phyloP scores from a whole-genome alignment of 1,139 yeast genomes.

The Nematodospora anomalae region DNA sequence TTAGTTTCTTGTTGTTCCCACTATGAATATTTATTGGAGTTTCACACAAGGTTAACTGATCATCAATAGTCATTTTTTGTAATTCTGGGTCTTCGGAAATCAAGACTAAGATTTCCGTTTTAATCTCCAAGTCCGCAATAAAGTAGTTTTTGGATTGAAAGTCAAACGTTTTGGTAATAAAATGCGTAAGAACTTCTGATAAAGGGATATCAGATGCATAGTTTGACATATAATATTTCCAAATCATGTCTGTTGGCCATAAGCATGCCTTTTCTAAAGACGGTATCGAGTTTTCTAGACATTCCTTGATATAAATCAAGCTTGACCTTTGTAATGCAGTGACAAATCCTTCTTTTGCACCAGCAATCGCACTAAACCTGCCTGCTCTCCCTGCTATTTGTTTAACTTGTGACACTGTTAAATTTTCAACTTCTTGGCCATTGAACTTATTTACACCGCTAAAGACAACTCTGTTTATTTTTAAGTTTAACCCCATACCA shows the following conservation, averaged over 20 bases:
- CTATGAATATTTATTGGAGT: conserved; percentile 52
- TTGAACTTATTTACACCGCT: conserved; percentile 67
- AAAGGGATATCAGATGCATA: conserved; percentile 49
- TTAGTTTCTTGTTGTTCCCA: conserved; percentile 8
- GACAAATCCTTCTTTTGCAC: conserved; percentile 58
- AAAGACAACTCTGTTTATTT: conserved; percentile 78
- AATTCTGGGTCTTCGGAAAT: conserved; percentile 37
- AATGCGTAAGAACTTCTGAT: conserved; percentile 45
- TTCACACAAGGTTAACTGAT: conserved; percentile 57
- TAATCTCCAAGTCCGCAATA: conserved; percentile 46
- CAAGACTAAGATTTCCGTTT: conserved; percentile 44
- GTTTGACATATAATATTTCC: conserved; percentile 58
- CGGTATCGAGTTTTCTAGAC: conserved; percentile 47
- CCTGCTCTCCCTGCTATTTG: conserved; percentile 99
- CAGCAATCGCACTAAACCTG: conserved; percentile 48
- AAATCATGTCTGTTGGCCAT: conserved; percentile 69
- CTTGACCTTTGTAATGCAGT: conserved; percentile 51
- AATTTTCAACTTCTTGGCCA: conserved; percentile 50
- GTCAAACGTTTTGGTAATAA: conserved; percentile 38
- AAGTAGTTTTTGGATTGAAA: conserved; percentile 31
- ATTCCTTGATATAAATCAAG: conserved; percentile 41
- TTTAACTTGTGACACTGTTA: conserved; percentile 68
- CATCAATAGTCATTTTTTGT: conserved; percentile 38
- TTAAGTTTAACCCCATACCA: conserved; percentile 94
- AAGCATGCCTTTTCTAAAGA: conserved; percentile 56